Percentiles rank a stretch among this genome's conserved stretches.
These are phyloP conservation scores for Postia placenta DNA, from an alignment of 768 basidiomycete genomes.

Conservation along the genomic window DNA sequence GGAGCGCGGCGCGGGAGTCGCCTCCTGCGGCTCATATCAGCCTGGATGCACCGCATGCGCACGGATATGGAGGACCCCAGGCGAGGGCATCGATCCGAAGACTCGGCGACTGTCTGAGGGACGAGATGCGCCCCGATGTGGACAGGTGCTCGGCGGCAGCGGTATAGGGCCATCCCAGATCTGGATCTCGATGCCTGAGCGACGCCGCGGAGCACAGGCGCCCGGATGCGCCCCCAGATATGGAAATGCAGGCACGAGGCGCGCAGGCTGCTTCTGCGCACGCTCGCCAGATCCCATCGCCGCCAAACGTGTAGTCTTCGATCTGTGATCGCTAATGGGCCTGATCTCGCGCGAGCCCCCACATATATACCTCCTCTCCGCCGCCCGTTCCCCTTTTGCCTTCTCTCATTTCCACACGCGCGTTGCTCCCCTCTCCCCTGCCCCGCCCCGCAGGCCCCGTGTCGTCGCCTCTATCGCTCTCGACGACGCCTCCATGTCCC, in stretches of 20 bases:
- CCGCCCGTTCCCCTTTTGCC: slow-evolving; percentile 12
- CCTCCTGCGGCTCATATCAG: too few species aligned
- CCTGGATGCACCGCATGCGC: too few species aligned
- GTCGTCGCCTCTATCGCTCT: slow-evolving; percentile 12
- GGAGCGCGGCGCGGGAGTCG: too few species aligned
- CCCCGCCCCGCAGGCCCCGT: slow-evolving; percentile 29
- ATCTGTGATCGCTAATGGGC: slow-evolving; percentile 26
- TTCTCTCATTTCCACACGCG: not conserved
- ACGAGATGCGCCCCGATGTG: not conserved
- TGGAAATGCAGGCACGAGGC: slow-evolving; percentile 4
- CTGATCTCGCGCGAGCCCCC: slow-evolving; percentile 24
- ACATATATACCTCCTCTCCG: slow-evolving; percentile 16
- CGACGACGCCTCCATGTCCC: slow-evolving; percentile 39
- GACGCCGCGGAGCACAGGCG: slow-evolving; percentile 3
- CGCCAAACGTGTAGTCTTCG: slow-evolving; percentile 13
- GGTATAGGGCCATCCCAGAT: not conserved
- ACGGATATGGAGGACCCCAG: too few species aligned
- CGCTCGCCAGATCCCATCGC: slow-evolving; percentile 13
- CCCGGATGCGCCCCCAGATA: slow-evolving; percentile 1
- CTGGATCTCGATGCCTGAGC: slow-evolving; percentile 2
- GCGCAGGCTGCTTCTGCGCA: slow-evolving; percentile 9
- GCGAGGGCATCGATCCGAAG: not conserved
- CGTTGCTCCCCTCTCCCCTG: slow-evolving; percentile 39
- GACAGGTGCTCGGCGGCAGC: not conserved
- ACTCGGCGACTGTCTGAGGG: not conserved